Conservation (phyloP, 495 filamentous ascomycete species). For the Rostrohypoxylon terebratum region DNA sequence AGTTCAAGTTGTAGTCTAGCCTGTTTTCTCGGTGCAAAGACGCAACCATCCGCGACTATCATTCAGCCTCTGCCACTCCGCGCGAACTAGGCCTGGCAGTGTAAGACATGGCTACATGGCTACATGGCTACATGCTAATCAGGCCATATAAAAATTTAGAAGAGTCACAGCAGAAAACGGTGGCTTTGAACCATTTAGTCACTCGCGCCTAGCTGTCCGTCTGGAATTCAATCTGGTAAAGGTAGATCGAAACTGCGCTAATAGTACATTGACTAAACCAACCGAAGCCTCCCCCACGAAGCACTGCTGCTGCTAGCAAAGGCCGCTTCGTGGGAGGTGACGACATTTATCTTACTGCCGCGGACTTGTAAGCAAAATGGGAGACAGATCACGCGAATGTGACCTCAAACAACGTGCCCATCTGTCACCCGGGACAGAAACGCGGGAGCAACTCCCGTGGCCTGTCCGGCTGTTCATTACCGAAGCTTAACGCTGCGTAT, state of each 20-base stretch:
- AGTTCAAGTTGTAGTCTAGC: neutral
- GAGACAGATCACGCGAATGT: slow-evolving; percentile 6
- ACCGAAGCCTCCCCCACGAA: slow-evolving; percentile 35
- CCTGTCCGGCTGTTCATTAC: slow-evolving; percentile 14
- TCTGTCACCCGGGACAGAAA: slow-evolving; percentile 13
- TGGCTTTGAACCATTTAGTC: slow-evolving; percentile 37
- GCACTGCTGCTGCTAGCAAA: slow-evolving; percentile 14
- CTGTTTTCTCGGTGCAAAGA: neutral
- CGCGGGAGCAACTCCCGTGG: slow-evolving; percentile 27
- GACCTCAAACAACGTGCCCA: slow-evolving; percentile 3
- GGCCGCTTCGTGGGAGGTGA: slow-evolving; percentile 19
- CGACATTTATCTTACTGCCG: slow-evolving; percentile 17
- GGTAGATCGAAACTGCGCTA: slow-evolving; percentile 35
- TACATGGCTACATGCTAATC: slow-evolving; percentile 27
- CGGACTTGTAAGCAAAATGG: slow-evolving; percentile 13
- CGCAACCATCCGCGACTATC: slow-evolving; percentile 6
- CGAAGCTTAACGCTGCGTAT: neutral
- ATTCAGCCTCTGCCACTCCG: slow-evolving; percentile 22
- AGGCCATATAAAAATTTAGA: slow-evolving; percentile 27
- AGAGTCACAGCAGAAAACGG: slow-evolving; percentile 33
- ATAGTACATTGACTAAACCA: neutral
- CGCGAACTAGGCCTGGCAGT: slow-evolving; percentile 20
- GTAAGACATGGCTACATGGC: slow-evolving; percentile 15
- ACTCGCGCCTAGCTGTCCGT: slow-evolving; percentile 14
- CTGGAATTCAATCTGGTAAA: slow-evolving; percentile 9